Conservation (phyloP, 2,329 filamentous ascomycete genomes). For the Exophiala oligosperma region DNA sequence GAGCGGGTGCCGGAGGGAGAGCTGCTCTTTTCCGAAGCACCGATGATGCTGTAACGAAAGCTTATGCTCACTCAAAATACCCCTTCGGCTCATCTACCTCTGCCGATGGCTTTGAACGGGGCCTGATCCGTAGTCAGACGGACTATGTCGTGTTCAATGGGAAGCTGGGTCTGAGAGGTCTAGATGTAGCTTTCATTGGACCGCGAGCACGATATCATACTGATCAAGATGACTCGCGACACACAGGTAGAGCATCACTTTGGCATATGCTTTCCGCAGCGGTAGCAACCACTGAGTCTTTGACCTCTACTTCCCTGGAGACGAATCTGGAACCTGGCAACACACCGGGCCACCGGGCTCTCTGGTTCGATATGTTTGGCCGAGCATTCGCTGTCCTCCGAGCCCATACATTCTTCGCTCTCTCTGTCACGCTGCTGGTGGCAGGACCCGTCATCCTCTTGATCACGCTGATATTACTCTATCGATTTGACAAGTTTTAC, state of each 20-base stretch:
- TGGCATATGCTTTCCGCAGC: constrained; percentile 96
- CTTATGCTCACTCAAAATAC: constrained; percentile 69
- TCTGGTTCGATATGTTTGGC: constrained; percentile 95
- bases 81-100: constrained; percentile 84
- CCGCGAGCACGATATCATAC: constrained; percentile 89
- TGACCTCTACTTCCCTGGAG: constrained; percentile 63
- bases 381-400: constrained; percentile 74
- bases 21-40: constrained; percentile 86
- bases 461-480: constrained; percentile 66
- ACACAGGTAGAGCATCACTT: constrained; percentile 65
- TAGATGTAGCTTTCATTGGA: constrained; percentile 89
- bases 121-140: constrained; percentile 79
- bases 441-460: constrained; percentile 74
- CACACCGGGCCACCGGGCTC: constrained; percentile 52
- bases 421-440: constrained; percentile 80
- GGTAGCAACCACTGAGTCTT: constrained; percentile 68
- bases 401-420: constrained; percentile 80
- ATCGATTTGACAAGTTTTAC: constrained; percentile 79
- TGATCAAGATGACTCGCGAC: constrained; percentile 77
- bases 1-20: constrained; percentile 85
- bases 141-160: constrained; percentile 84
- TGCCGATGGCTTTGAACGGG: constrained; percentile 78
- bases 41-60: constrained; percentile 79
- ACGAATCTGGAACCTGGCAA: constrained; percentile 18
- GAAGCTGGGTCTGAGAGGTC: constrained; percentile 75